Evolutionary conservation across 2,329 filamentous ascomycete species (phyloP).

Genomic region (Xylariales sp.): DNA sequence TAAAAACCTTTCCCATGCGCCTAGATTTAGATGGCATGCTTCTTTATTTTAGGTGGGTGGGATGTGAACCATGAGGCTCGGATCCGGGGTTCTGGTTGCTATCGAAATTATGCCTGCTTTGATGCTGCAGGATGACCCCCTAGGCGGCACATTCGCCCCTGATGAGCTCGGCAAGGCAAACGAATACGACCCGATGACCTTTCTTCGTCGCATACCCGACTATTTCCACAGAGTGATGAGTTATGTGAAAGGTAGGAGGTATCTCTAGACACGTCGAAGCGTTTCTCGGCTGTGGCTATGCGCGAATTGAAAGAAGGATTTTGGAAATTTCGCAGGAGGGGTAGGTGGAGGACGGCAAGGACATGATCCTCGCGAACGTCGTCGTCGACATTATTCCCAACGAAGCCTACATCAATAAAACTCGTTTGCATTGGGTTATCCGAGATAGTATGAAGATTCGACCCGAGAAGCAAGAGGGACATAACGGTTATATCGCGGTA

Average conservation of each 20-base stretch:
- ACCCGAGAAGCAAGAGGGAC: neutral
- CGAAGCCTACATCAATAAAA: constrained; percentile 19
- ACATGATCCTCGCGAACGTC: constrained; percentile 2
- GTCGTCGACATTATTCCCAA: constrained; percentile 30
- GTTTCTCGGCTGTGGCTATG: constrained; percentile 5
- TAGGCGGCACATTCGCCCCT: constrained; percentile 20
- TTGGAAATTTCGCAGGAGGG: neutral
- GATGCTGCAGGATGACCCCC: neutral
- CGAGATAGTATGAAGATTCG: constrained; percentile 22
- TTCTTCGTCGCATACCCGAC: constrained; percentile 3
- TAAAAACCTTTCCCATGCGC: neutral
- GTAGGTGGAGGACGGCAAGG: constrained; percentile 20
- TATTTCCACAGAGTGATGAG: constrained; percentile 17
- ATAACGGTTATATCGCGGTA: constrained; percentile 7
- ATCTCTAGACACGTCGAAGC: neutral
- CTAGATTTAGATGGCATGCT: neutral
- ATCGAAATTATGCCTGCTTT: neutral
- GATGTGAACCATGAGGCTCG: too few species aligned
- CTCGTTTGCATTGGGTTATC: constrained; percentile 35
- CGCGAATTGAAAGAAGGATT: constrained; percentile 17
- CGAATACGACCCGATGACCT: constrained; percentile 2
- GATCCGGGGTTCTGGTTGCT: neutral
- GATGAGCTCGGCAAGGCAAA: constrained; percentile 13
- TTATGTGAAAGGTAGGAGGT: neutral
- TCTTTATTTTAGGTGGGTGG: constrained; percentile 1